phyloP scores from a whole-genome alignment of 1,284 basidiomycete species.

The Ceratobasidium sp. region DNA sequence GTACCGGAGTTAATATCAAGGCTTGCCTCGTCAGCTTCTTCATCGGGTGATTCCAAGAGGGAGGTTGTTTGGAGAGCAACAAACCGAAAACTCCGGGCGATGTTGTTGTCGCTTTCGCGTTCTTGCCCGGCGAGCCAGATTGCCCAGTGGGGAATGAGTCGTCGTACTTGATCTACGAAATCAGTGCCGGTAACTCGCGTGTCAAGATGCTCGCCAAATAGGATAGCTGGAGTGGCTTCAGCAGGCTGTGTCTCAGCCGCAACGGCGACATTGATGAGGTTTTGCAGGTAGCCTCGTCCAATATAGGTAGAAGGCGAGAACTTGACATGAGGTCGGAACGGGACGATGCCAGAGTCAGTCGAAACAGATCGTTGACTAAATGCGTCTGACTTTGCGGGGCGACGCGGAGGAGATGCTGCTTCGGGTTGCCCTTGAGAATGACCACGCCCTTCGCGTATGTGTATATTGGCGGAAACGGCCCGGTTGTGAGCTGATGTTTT shows the following conservation, averaged over 20 bases:
- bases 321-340: constrained; percentile 23
- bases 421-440: constrained; percentile 3
- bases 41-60: neutral
- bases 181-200: constrained; percentile 25
- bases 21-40: constrained; percentile 5
- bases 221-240: constrained; percentile 29
- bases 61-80: constrained; percentile 12
- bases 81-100: constrained; percentile 30
- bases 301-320: constrained; percentile 36
- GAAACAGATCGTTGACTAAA: constrained; percentile 28
- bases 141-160: constrained; percentile 23
- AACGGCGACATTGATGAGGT: constrained; percentile 16
- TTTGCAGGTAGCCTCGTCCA: constrained; percentile 31
- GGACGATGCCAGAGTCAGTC: constrained; percentile 29
- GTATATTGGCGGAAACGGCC: constrained; percentile 13
- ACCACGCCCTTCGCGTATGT: constrained; percentile 17
- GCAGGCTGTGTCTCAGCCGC: neutral
- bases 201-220: constrained; percentile 39
- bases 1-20: constrained; percentile 1
- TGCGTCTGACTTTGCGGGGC: neutral
- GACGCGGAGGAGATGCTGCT: neutral
- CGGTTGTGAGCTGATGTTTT: constrained; percentile 25
- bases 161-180: constrained; percentile 23
- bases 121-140: constrained; percentile 17
- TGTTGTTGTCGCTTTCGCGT: constrained; percentile 18